Evolutionary conservation across 176 grass and related monocot species (phyloP), one percentile per base, ranked within the genome.

Genomic region (Calamus simplicifolius): DNA sequence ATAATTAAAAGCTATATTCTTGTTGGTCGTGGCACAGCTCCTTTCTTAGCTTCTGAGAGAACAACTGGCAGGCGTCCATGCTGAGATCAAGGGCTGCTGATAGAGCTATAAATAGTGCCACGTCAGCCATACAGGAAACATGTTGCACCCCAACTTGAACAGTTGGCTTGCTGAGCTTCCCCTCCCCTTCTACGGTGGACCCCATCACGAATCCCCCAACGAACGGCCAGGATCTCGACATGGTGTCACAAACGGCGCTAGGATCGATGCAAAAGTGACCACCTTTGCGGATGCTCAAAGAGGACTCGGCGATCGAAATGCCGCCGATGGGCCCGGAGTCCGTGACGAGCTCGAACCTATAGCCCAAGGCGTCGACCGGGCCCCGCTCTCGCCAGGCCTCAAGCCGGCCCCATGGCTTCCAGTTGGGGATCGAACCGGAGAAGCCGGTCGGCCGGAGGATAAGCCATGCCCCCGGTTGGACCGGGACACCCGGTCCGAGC

Each of bases 391-490:
- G 93, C 93, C 93, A 97, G 13, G 87, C 93, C 77, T 91, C 79
- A 5, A 97, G 87, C 3, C 93, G 78, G n/a, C 79, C 93, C 93
- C 93, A 97, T 3, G 93, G 87, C 68, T 97, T 86, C 93, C 93
- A 97, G 70, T 73, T 88, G 66, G 84, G 52, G 31, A 75, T 43
- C 35, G 35, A 43, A 43, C 35, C 25, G 43, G 82, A 85, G 12
- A 81, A 69, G 52, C 64, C 69, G 62, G 75, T 70, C 58, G 81
- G 78, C 52, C 83, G 93, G 23, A 97, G 78, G 72, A 97, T 85
- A 63, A 97, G 76, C 93, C 93, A 97, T 6, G 84, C 71, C 14
- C 87, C 93, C 5, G 93, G 81, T 97, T 91, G 55, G 87, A 79
- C 12, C 84, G 87, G 56, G 93, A 97, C 55, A 97, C 92, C 57